Evolutionary conservation across 768 basidiomycete genomes (phyloP).

Genomic region (Pholiota microspora): DNA sequence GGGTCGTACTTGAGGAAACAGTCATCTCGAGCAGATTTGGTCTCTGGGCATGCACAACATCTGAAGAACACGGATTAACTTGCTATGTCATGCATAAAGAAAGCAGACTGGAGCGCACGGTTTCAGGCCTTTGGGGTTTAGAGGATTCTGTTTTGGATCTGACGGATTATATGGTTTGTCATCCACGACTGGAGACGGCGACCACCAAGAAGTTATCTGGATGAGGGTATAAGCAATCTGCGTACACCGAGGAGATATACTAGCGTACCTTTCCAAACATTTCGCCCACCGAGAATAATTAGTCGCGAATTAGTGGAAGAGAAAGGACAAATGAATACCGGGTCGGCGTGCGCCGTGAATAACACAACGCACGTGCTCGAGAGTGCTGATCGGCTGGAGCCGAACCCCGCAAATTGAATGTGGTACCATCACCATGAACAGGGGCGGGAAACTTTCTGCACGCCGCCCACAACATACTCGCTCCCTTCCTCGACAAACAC

Average conservation of each 20-base stretch:
- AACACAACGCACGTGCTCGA: too few relatives aligned
- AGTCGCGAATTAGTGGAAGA: neutral
- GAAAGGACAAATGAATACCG: neutral
- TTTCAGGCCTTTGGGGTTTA: conserved; percentile 94
- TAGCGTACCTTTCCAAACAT: conserved; percentile 43
- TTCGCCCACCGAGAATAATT: neutral
- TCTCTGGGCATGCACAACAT: conserved; percentile 95
- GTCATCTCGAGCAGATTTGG: conserved; percentile 89
- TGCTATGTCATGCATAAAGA: neutral
- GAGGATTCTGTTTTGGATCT: conserved; percentile 77
- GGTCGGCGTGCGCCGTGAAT: too few relatives aligned
- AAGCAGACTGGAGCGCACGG: conserved; percentile 56
- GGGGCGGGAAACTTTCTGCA: neutral
- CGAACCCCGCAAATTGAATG: too few relatives aligned
- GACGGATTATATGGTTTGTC: conserved; percentile 63
- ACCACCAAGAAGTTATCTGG: conserved; percentile 59
- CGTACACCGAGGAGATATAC: neutral
- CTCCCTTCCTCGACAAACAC: too few relatives aligned
- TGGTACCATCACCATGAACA: neutral
- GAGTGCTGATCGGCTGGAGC: too few relatives aligned
- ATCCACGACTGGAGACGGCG: conserved; percentile 30
- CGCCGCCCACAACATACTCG: neutral
- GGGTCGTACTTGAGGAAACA: conserved; percentile 82
- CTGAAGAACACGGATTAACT: conserved; percentile 39
- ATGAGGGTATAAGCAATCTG: neutral